Evolutionary conservation across 352 stramenopile species (phyloP), one percentile per base, ranked within the genome.

Genomic region (Saprolegnia parasitica): DNA sequence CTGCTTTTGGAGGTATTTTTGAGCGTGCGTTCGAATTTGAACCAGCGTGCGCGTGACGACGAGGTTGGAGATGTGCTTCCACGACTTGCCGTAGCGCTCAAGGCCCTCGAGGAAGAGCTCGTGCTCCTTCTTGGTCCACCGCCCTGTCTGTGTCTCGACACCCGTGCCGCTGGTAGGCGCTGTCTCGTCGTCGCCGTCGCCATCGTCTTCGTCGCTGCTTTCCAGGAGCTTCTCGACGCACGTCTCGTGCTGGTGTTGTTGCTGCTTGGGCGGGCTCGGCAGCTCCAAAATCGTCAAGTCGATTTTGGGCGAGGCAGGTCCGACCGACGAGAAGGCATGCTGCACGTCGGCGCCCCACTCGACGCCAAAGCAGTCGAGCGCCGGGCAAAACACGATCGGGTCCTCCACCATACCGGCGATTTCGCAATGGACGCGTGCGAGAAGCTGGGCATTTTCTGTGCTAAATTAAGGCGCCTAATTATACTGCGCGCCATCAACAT

Each of bases 11-110:
- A 96, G 74, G 74, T 98, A 98, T 71, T 99, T 99, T 79, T 99
- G 96, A 0, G 96, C 96, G 67, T 99, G 96, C 4, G 89, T 98
- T 13, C 96, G 91, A 73, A 99, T 98, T 73, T 99, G 97, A 40
- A 98, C 95, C 6, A 97, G 77, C 35, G 87, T 93, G 18, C 87
- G 78, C 11, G 87, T 90, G 62, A 83, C 77, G 37, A 94, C 86
- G 21, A 94, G 77, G 55, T 77, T 90, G 20, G 83, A 86, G 71
- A 94, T 96, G 74, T 94, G 91, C 72, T 96, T 96, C 90, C 90
- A 97, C 13, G 91, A 95, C 76, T 91, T 96, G 57, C 90, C 90
- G 65, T 93, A 94, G 21, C 87, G 77, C 46, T 89, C 72, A 1
- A 97, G 77, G 0, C 90, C 90, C 68, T 96, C 82, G 1, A 96